Conservation (phyloP, 2,329 filamentous ascomycete species). For the Sporothrix pallida region DNA sequence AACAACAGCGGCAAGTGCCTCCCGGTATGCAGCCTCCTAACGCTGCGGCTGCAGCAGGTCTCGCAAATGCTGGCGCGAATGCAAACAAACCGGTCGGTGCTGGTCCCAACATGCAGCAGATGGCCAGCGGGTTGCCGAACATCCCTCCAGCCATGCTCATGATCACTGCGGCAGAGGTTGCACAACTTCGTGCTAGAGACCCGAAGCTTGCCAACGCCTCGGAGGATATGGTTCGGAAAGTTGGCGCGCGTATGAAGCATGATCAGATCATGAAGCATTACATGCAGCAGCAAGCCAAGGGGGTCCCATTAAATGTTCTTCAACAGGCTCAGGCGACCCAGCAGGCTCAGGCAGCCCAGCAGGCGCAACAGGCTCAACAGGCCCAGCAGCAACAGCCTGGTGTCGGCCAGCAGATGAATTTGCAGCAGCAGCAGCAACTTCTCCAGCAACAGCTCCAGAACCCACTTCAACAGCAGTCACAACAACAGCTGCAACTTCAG, state of each 20-base stretch:
- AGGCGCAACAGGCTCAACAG: conserved; percentile 33
- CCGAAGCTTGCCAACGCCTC: conserved; percentile 35
- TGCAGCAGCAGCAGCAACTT: conserved; percentile 40
- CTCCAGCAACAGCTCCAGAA: conserved; percentile 33
- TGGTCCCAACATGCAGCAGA: conserved; percentile 25
- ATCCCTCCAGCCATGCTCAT: conserved; percentile 35
- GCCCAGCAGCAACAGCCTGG: conserved; percentile 36
- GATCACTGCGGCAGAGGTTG: conserved; percentile 35
- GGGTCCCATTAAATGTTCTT: conserved; percentile 18
- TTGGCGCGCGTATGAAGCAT: conserved; percentile 32
- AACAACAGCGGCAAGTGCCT: conserved; percentile 37
- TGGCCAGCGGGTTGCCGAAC: conserved; percentile 28
- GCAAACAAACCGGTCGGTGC: conserved; percentile 1
- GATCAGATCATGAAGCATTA: conserved; percentile 35
- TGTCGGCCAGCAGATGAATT: conserved; percentile 10
- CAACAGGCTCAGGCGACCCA: conserved; percentile 36
- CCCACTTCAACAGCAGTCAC: conserved; percentile 37
- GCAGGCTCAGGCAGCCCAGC: conserved; percentile 44
- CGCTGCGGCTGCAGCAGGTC: not conserved
- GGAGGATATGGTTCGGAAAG: conserved; percentile 34
- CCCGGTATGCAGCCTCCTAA: conserved; percentile 33
- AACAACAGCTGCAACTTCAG: conserved; percentile 34
- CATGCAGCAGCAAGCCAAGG: conserved; percentile 32
- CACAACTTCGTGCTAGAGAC: conserved; percentile 31
- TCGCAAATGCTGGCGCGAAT: conserved; percentile 8